phyloP scores from a whole-genome alignment of 1,284 basidiomycete species.

The Caloboletus inedulis region DNA sequence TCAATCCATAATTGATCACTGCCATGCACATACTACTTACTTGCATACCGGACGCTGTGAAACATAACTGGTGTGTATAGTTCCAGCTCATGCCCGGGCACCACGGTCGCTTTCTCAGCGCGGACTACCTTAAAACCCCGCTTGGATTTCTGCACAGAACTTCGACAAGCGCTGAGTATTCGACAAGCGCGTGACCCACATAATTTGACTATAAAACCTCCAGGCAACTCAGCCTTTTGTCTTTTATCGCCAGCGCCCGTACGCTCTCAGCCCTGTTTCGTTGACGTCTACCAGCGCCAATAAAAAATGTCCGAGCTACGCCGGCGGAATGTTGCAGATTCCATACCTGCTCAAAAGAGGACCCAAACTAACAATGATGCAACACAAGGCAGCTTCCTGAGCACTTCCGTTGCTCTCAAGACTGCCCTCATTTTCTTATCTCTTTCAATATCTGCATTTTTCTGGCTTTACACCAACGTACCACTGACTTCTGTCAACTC shows the following conservation, averaged over 20 bases:
- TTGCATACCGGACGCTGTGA: not conserved
- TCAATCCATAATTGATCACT: too few species aligned
- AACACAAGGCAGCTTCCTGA: not conserved
- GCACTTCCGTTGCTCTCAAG: not conserved
- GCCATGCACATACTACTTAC: too few species aligned
- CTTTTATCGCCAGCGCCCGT: not conserved
- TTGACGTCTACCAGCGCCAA: not conserved
- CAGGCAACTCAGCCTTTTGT: not conserved
- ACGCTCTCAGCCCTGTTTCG: not conserved
- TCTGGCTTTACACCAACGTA: constrained; percentile 12
- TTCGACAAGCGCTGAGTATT: not conserved
- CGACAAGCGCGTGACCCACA: not conserved
- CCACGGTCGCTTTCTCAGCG: not conserved
- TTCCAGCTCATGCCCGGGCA: not conserved
- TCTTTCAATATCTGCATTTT: constrained; percentile 9
- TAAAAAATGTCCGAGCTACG: constrained; percentile 16
- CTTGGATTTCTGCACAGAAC: not conserved
- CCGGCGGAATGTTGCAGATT: constrained; percentile 6
- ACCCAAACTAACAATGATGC: not conserved
- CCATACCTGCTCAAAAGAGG: not conserved
- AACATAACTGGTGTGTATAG: not conserved
- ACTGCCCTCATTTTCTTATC: constrained; percentile 9
- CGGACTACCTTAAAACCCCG: not conserved
- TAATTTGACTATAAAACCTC: not conserved
- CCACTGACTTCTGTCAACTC: constrained; percentile 21